These are phyloP conservation scores for Eucalyptus cloeziana DNA, from an alignment of 345 rosid species.

Conservation along the genomic window DNA sequence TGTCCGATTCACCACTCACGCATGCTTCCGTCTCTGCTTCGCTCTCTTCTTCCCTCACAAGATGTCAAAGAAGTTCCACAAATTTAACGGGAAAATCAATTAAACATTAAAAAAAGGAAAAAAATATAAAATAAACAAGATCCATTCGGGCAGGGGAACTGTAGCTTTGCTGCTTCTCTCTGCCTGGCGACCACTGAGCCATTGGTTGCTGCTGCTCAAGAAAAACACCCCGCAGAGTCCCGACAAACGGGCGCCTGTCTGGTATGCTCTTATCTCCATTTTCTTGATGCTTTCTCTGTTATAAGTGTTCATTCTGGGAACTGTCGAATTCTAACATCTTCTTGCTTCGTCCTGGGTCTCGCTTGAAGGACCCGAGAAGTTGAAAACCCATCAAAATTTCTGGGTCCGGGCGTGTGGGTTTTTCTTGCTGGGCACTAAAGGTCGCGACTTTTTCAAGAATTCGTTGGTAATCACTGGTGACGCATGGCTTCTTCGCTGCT, in stretches of 20 bases:
- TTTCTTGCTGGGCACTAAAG: not conserved
- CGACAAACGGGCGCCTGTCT: not conserved
- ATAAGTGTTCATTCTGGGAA: not conserved
- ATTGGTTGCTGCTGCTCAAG: not conserved
- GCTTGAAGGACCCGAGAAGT: not conserved
- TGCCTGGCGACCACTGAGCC: not conserved
- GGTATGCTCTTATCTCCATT: not conserved
- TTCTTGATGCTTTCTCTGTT: not conserved
- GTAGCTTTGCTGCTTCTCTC: not conserved
- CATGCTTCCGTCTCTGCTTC: not conserved
- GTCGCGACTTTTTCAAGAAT: not conserved
- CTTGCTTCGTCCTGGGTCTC: not conserved
- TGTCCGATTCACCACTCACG: not conserved
- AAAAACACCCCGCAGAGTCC: not conserved
- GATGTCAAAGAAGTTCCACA: not conserved
- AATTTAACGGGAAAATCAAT: not conserved
- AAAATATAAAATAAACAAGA: not conserved
- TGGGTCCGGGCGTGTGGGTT: not conserved
- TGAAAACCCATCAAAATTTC: not conserved
- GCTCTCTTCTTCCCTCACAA: not conserved
- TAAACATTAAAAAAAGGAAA: not conserved
- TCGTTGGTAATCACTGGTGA: not conserved
- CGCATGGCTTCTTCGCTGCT: slow-evolving; percentile 67
- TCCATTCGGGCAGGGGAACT: not conserved
- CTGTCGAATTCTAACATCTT: not conserved